phyloP scores from a whole-genome alignment of 768 basidiomycete species.

The Hygrophoropsis aurantiaca region DNA sequence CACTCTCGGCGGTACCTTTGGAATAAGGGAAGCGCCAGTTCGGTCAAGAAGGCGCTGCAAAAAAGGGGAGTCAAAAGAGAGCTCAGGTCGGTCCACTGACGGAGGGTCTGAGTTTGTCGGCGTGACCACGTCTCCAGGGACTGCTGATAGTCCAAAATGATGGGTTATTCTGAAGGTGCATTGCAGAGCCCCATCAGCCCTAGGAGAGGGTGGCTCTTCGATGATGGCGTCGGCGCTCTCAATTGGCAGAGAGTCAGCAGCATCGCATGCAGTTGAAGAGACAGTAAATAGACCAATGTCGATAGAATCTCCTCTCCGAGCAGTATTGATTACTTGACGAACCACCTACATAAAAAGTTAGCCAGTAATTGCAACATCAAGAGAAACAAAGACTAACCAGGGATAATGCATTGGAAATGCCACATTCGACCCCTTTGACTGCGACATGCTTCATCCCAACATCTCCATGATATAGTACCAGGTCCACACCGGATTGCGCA shows the following conservation, averaged over 20 bases:
- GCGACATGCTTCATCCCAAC: slow-evolving; percentile 84
- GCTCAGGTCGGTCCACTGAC: slow-evolving; percentile 26
- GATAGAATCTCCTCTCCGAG: slow-evolving; percentile 76
- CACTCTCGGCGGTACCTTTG: slow-evolving; percentile 43
- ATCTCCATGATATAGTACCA: slow-evolving; percentile 90
- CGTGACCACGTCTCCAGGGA: slow-evolving; percentile 8
- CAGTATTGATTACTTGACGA: slow-evolving; percentile 74
- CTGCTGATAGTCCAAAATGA: slow-evolving; percentile 33
- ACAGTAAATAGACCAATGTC: slow-evolving; percentile 77
- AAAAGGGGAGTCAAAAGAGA: slow-evolving; percentile 50
- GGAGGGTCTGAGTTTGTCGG: slow-evolving; percentile 10
- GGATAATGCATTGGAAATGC: slow-evolving; percentile 74
- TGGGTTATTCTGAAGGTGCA: slow-evolving; percentile 62
- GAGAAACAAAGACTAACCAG: slow-evolving; percentile 60
- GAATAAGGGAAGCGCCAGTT: slow-evolving; percentile 46
- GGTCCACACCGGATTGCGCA: slow-evolving; percentile 81
- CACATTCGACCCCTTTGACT: slow-evolving; percentile 84
- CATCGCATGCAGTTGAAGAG: slow-evolving; percentile 23
- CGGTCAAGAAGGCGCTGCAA: slow-evolving; percentile 61
- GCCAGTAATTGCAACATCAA: slow-evolving; percentile 7
- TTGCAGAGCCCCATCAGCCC: slow-evolving; percentile 33
- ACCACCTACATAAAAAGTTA: slow-evolving; percentile 55
- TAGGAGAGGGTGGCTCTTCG: slow-evolving; percentile 23
- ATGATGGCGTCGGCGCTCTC: slow-evolving; percentile 21
- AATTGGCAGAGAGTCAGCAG: slow-evolving; percentile 21